These are phyloP conservation scores for Vitis hybrid DNA, from an alignment of 177 flowering plant species.

Conservation along the genomic window DNA sequence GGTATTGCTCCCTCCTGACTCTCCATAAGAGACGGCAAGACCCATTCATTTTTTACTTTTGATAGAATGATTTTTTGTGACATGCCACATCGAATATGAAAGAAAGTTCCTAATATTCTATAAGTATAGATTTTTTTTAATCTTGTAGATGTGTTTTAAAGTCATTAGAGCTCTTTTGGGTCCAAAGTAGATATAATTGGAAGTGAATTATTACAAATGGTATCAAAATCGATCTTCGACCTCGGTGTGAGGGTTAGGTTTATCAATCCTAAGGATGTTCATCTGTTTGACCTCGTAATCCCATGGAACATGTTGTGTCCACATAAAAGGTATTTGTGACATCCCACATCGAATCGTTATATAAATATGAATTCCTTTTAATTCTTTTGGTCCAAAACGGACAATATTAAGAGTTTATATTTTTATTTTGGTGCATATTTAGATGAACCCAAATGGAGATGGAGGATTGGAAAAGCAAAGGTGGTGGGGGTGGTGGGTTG, in stretches of 20 bases:
- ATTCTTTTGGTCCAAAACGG: accelerated
- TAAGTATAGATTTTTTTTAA: too few species aligned
- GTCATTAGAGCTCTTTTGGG: too few species aligned
- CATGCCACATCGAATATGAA: accelerated
- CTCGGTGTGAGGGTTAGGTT: accelerated
- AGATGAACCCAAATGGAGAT: too few species aligned
- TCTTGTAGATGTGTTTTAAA: accelerated
- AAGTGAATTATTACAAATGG: accelerated
- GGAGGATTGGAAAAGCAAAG: too few species aligned
- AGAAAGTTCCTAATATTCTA: accelerated
- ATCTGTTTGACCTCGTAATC: accelerated
- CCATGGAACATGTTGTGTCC: accelerated
- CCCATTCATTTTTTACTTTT: too few species aligned
- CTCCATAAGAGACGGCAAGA: too few species aligned
- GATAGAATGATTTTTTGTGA: too few species aligned
- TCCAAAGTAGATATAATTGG: accelerated
- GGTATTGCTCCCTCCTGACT: too few species aligned
- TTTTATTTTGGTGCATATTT: too few species aligned
- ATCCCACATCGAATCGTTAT: accelerated
- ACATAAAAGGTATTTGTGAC: accelerated
- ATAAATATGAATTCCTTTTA: accelerated
- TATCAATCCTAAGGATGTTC: accelerated
- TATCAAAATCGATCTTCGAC: too few species aligned
- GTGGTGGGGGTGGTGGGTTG: too few species aligned
- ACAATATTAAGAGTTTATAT: too few species aligned